Base-by-base conservation (phyloP, 805 yeast genomes). In the Suhomyces emberorum region DNA sequence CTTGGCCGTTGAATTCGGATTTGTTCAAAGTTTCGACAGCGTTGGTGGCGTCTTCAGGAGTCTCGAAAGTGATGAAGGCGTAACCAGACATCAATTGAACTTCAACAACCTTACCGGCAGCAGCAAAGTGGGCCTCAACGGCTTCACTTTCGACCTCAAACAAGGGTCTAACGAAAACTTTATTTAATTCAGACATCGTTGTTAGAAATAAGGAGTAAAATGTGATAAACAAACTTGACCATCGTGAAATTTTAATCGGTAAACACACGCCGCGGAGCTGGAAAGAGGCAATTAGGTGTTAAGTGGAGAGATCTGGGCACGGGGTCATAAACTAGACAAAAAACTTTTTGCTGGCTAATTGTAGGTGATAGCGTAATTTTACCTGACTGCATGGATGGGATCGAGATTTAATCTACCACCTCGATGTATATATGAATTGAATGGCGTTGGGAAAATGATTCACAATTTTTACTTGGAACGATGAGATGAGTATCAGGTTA, bases 51-150 rank as follows among this genome's bases (percentile, higher is more conserved):
- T 63, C 70, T 41, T 73, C 81, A 29, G 77, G 71, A 46, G 73
- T 76, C 57, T 79, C 88, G 53, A 79, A 93, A 59, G 89, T 95
- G 42, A 91, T 84, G 59, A 87, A 89, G 17, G 95, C 97, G 55
- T 80, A 85, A 28, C 96, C 96, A 52, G 83, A 81, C 73, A 81
- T 72, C 48, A 83, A 63, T 57, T 79, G 79, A 35, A 82, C 77
- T 54, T 81, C 88, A 43, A 72, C 69, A 51, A 84, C 65, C 32
- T 83, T 75, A 49, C 91, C 95, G 42, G 72, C 72, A 38, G 77
- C 73, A 15, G 78, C 59, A 55, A 84, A 83, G 55, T 79, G 79
- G 41, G 77, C 86, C 63, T 81, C 81, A 37, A 84, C 63, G 52
- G 81, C 85, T 43, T 80, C 77, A 25, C 54, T 54, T 38, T 61